Evolutionary conservation across 1,284 basidiomycete species (phyloP).

Genomic region (Retiboletus flavoniger): DNA sequence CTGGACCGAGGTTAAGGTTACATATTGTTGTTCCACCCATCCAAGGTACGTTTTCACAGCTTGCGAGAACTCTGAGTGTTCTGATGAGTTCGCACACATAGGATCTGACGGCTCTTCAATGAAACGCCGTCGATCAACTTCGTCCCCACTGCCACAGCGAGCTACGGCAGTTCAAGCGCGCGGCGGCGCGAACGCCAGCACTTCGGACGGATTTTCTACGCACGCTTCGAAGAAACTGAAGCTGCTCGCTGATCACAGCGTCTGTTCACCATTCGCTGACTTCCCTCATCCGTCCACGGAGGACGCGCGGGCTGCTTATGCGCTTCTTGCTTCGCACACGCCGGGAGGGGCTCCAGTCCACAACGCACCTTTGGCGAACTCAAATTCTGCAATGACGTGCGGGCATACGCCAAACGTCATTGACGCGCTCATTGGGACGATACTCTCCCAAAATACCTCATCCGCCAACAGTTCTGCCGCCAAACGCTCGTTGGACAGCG

Average conservation of each 20-base stretch:
- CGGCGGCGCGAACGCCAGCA: neutral
- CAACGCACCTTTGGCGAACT: constrained; percentile 15
- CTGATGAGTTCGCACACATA: neutral
- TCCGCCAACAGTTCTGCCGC: constrained; percentile 62
- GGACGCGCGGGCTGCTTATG: constrained; percentile 49
- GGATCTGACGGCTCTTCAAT: neutral
- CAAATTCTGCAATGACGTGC: constrained; percentile 51
- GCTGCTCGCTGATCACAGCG: constrained; percentile 43
- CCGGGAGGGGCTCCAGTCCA: constrained; percentile 29
- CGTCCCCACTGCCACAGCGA: neutral
- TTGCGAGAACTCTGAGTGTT: neutral
- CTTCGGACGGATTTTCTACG: constrained; percentile 7
- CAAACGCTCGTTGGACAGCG: constrained; percentile 55
- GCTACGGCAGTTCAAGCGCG: neutral
- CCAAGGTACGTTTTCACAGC: neutral
- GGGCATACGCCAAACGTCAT: constrained; percentile 63
- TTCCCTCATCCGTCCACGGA: constrained; percentile 49
- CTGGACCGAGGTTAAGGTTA: constrained; percentile 6
- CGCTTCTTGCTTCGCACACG: constrained; percentile 41
- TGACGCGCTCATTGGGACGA: constrained; percentile 69
- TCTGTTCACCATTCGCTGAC: constrained; percentile 54
- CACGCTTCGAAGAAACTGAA: constrained; percentile 51
- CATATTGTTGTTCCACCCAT: neutral
- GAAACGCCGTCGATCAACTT: constrained; percentile 22
- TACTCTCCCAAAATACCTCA: constrained; percentile 76